Evolutionary conservation across 768 basidiomycete genomes (phyloP).

Genomic region (Suillus americanus): DNA sequence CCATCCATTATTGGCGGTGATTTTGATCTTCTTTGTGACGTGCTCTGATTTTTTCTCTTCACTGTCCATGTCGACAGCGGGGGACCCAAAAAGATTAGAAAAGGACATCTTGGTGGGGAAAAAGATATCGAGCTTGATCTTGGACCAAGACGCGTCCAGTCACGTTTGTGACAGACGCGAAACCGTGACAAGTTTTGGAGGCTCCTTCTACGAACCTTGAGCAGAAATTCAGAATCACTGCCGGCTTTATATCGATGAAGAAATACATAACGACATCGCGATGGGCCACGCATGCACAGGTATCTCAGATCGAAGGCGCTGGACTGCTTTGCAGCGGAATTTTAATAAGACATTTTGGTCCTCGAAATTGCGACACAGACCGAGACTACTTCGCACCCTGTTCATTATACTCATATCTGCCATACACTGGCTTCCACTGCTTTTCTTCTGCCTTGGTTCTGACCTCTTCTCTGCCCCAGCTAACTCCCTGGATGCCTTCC

Average conservation of each 20-base stretch:
- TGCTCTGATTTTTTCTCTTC: neutral
- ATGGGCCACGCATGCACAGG: neutral
- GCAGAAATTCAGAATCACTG: neutral
- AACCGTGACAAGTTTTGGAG: neutral
- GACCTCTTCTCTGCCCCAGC: slow-evolving; percentile 60
- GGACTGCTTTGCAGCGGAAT: slow-evolving; percentile 13
- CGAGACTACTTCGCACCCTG: slow-evolving; percentile 40
- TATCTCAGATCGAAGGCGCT: slow-evolving; percentile 2
- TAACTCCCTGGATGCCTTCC: slow-evolving; percentile 63
- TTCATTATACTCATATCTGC: slow-evolving; percentile 61
- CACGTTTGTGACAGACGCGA: slow-evolving; percentile 2
- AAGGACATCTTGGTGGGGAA: neutral
- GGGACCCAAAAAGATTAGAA: neutral
- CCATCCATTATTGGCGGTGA: slow-evolving; percentile 3
- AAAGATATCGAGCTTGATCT: neutral
- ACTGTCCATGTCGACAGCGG: neutral
- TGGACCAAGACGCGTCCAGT: slow-evolving; percentile 1
- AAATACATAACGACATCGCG: neutral
- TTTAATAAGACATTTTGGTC: neutral
- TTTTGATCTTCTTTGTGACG: neutral
- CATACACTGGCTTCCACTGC: slow-evolving; percentile 69
- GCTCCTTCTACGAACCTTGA: neutral
- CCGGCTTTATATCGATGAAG: neutral
- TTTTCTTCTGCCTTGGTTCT: slow-evolving; percentile 47
- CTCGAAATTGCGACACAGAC: slow-evolving; percentile 7